These are phyloP conservation scores for Neonectria magnoliae DNA, from an alignment of 2,329 filamentous ascomycete species.

Conservation along the genomic window DNA sequence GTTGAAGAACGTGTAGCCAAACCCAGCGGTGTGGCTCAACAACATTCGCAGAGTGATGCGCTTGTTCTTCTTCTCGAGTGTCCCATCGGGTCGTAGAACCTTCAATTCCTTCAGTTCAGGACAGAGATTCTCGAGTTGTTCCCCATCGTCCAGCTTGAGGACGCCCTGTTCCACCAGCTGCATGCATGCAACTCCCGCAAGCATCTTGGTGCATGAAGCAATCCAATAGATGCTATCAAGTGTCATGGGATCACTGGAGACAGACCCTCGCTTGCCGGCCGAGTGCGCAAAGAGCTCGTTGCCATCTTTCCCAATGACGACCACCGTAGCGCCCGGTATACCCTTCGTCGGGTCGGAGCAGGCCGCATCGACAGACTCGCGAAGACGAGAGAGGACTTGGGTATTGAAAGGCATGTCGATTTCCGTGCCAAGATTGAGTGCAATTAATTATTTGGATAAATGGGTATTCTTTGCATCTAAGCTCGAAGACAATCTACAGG, in stretches of 20 bases:
- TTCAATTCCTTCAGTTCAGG: slow-evolving; percentile 60
- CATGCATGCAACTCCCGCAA: slow-evolving; percentile 63
- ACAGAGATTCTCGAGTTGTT: slow-evolving; percentile 56
- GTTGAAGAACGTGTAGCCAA: slow-evolving; percentile 67
- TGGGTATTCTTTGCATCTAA: not conserved
- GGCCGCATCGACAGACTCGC: slow-evolving; percentile 49
- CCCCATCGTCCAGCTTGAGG: slow-evolving; percentile 59
- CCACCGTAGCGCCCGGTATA: slow-evolving; percentile 57
- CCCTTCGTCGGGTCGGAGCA: slow-evolving; percentile 48
- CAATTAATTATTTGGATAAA: not conserved
- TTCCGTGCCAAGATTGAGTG: not conserved
- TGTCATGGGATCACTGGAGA: slow-evolving; percentile 61
- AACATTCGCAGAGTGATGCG: slow-evolving; percentile 68
- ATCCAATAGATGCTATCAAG: slow-evolving; percentile 70
- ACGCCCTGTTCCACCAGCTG: slow-evolving; percentile 65
- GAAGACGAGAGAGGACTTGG: slow-evolving; percentile 26
- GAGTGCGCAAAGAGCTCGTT: slow-evolving; percentile 59
- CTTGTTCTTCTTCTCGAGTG: slow-evolving; percentile 55
- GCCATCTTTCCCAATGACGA: slow-evolving; percentile 59
- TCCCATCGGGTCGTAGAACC: slow-evolving; percentile 53
- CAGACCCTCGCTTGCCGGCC: slow-evolving; percentile 57
- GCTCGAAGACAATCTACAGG: not conserved
- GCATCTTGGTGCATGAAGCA: slow-evolving; percentile 67
- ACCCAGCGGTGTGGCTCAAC: slow-evolving; percentile 64
- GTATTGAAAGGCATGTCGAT: slow-evolving; percentile 33